Conservation (phyloP, 306 rosid species). For the Sophora flavescens region DNA sequence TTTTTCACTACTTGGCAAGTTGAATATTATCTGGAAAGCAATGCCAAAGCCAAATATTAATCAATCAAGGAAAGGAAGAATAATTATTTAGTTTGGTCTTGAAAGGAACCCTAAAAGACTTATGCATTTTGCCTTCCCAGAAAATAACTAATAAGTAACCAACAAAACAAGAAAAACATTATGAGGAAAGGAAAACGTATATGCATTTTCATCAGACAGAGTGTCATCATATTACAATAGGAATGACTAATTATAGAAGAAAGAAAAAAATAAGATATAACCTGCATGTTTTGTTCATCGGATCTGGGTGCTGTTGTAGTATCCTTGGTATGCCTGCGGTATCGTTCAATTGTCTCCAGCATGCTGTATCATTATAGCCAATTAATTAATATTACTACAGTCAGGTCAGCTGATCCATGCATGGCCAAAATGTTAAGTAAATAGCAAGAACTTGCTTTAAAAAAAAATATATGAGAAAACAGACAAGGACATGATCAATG, state of each 20-base stretch:
- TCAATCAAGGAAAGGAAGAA: neutral
- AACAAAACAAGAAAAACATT: neutral
- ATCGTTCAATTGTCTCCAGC: slow-evolving; percentile 69
- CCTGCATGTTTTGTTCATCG: slow-evolving; percentile 66
- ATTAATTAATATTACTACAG: neutral
- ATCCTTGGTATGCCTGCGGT: slow-evolving; percentile 58
- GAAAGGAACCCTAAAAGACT: neutral
- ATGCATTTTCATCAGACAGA: neutral
- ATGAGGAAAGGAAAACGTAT: neutral
- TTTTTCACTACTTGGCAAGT: neutral
- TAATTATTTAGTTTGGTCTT: neutral
- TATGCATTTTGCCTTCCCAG: neutral
- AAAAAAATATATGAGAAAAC: neutral
- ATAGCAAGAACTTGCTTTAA: neutral
- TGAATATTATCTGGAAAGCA: neutral
- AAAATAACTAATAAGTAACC: neutral
- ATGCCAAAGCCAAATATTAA: neutral
- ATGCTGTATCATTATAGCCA: slow-evolving; percentile 55
- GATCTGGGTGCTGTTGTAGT: slow-evolving; percentile 46
- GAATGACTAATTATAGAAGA: neutral
- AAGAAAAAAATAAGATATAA: slow-evolving; percentile 29
- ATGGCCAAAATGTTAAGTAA: slow-evolving; percentile 3
- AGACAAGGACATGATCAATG: neutral
- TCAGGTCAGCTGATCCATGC: neutral
- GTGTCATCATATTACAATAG: neutral